Conservation (phyloP, 345 rosid species). For the Arabidopsis thaliana region TAIR10.1 NC_003074.8:22912001-22912500, state of each 20-base stretch:
- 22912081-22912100: not conserved
- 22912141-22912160: slow-evolving; percentile 31
- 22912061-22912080: slow-evolving; percentile 7
- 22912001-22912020: not conserved
- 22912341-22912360: slow-evolving; percentile 40
- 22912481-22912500: not conserved
- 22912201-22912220: slow-evolving; percentile 38
- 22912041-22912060: slow-evolving; percentile 7
- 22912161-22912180: slow-evolving; percentile 29
- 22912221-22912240: slow-evolving; percentile 35
- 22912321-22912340: slow-evolving; percentile 46
- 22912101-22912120: slow-evolving; percentile 24
- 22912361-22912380: slow-evolving; percentile 33
- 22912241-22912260: slow-evolving; percentile 24
- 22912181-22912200: slow-evolving; percentile 37
- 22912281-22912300: slow-evolving; percentile 5
- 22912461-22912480: slow-evolving; percentile 20
- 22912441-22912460: slow-evolving; percentile 40
- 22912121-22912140: slow-evolving; percentile 18
- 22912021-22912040: not conserved
- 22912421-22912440: slow-evolving; percentile 32
- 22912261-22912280: slow-evolving; percentile 27
- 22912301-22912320: slow-evolving; percentile 8
- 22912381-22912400: slow-evolving; percentile 27
- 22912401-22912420: slow-evolving; percentile 17